A percentile compares a stretch with the other conserved stretches of the same genome.
phyloP scores from a whole-genome alignment of 305 asterid species.

The Coffea humblotiana region DNA sequence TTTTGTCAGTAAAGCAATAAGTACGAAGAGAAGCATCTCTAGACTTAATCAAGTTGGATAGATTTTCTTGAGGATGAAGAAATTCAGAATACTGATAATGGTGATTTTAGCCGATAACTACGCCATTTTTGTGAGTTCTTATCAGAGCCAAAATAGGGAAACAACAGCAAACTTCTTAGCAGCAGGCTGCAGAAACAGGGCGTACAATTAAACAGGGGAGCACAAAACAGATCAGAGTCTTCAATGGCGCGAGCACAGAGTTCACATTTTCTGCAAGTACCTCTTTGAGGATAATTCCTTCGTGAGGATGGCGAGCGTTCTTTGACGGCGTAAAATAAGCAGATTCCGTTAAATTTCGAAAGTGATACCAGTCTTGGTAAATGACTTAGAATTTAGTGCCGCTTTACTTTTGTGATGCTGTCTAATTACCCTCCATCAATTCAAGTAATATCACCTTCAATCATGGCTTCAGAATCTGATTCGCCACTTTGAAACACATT shows the following conservation, averaged over 20 bases:
- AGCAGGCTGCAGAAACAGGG: neutral
- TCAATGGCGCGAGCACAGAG: neutral
- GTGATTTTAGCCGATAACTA: neutral
- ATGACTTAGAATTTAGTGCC: neutral
- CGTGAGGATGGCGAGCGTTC: neutral
- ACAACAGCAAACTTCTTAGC: neutral
- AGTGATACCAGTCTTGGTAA: neutral
- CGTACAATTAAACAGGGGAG: neutral
- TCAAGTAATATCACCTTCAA: neutral
- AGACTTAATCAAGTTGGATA: neutral
- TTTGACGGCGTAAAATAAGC: no score
- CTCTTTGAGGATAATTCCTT: no score
- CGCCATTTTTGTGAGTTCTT: neutral
- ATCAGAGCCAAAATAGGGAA: neutral
- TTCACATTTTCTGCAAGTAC: neutral
- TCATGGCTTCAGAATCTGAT: constrained; percentile 1
- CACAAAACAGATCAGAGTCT: neutral
- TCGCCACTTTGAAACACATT: neutral
- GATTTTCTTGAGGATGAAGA: neutral
- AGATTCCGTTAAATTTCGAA: neutral
- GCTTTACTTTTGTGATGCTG: neutral
- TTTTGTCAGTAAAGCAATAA: neutral
- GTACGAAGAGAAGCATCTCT: neutral
- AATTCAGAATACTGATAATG: neutral
- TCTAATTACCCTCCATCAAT: neutral